Conservation (phyloP, 345 rosid species). For the Salix udensis region DNA sequence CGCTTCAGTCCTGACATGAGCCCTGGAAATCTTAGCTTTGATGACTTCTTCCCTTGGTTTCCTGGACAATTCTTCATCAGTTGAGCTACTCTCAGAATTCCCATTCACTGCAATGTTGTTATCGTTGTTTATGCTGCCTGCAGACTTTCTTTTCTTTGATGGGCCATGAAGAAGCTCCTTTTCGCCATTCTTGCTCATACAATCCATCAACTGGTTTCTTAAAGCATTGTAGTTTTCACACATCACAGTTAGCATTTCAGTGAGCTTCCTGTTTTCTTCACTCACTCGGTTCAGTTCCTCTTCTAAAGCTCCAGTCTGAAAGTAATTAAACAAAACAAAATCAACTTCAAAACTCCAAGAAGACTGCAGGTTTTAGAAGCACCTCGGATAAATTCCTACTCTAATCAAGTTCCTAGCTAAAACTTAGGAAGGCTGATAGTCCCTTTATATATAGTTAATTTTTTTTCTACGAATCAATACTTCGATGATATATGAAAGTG, state of each 20-base stretch:
- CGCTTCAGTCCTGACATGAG: constrained; percentile 57
- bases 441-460: background rate
- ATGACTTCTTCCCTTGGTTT: constrained; percentile 68
- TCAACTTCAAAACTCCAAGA: background rate
- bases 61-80: constrained; percentile 80
- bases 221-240: constrained; percentile 74
- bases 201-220: constrained; percentile 53
- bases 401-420: background rate
- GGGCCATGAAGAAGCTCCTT: constrained; percentile 44
- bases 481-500: background rate
- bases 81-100: constrained; percentile 81
- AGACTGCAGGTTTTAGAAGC: background rate
- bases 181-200: constrained; percentile 42
- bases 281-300: constrained; percentile 78
- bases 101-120: constrained; percentile 36
- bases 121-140: constrained; percentile 33
- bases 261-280: constrained; percentile 82
- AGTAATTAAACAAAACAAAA: background rate
- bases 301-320: constrained; percentile 47
- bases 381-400: background rate
- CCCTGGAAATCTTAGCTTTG: constrained; percentile 64
- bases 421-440: background rate
- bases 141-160: constrained; percentile 75
- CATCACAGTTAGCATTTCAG: constrained; percentile 68
- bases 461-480: background rate